Percentiles rank a stretch among this genome's conserved stretches.
phyloP scores from a whole-genome alignment of 108 stramenopile genomes.

The Mediolabrus comicus region DNA sequence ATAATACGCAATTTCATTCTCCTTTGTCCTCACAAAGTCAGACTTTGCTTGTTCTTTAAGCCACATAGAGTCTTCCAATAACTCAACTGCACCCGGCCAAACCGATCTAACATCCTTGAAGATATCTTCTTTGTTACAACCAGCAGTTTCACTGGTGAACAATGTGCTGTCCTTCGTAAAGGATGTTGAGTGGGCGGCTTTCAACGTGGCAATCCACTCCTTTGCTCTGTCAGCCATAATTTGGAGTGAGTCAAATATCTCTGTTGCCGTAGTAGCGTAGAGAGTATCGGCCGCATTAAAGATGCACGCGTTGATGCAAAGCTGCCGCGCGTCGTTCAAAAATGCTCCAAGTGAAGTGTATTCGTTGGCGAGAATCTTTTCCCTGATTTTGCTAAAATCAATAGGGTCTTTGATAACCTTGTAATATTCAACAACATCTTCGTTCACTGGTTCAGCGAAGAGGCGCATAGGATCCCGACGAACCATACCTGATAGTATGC shows the following conservation, averaged over 20 bases:
- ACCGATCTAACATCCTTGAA: slow-evolving; percentile 59
- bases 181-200: slow-evolving; percentile 62
- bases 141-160: slow-evolving; percentile 5
- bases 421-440: slow-evolving; percentile 59
- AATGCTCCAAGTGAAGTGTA: slow-evolving; percentile 76
- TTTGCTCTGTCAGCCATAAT: slow-evolving; percentile 69
- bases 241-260: slow-evolving; percentile 56
- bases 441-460: slow-evolving; percentile 76
- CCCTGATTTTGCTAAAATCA: slow-evolving; percentile 69
- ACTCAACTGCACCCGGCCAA: slow-evolving; percentile 81
- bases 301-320: slow-evolving; percentile 71
- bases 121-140: slow-evolving; percentile 36
- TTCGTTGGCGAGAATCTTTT: slow-evolving; percentile 52
- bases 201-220: slow-evolving; percentile 68
- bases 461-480: slow-evolving; percentile 76
- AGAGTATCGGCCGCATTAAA: slow-evolving; percentile 80
- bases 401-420: slow-evolving; percentile 69
- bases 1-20: slow-evolving; percentile 86
- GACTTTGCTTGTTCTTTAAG: slow-evolving; percentile 48
- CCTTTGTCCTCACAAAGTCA: slow-evolving; percentile 74
- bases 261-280: slow-evolving; percentile 72
- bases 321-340: slow-evolving; percentile 56
- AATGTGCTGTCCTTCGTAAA: slow-evolving; percentile 31
- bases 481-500: slow-evolving; percentile 66
- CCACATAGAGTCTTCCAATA: slow-evolving; percentile 68